phyloP scores from a whole-genome alignment of 2,329 filamentous ascomycete genomes.

The Microsporum canis region DNA sequence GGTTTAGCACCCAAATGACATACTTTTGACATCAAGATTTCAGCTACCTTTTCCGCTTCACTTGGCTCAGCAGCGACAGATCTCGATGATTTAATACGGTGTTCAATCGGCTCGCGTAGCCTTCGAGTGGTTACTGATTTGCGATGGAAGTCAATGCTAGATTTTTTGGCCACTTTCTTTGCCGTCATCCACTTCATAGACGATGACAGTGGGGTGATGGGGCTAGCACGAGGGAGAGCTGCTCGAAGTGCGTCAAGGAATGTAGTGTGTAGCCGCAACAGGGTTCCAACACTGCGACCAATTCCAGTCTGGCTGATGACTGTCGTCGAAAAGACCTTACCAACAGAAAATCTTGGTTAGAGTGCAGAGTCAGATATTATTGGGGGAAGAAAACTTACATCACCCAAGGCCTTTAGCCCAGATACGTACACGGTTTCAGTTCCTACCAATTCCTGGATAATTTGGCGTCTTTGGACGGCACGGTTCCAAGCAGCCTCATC shows the following conservation, averaged over 20 bases:
- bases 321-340: constrained; percentile 61
- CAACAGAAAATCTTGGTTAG: background rate
- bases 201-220: constrained; percentile 8
- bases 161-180: constrained; percentile 37
- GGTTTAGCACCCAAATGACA: background rate
- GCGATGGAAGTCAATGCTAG: constrained; percentile 33
- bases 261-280: constrained; percentile 72
- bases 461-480: constrained; percentile 61
- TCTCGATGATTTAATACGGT: constrained; percentile 28
- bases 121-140: constrained; percentile 15
- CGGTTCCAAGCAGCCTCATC: constrained; percentile 63
- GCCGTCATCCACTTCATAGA: constrained; percentile 15
- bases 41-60: constrained; percentile 44
- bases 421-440: constrained; percentile 85
- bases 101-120: constrained; percentile 21
- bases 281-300: constrained; percentile 65
- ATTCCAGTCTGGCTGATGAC: constrained; percentile 62
- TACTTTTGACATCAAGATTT: constrained; percentile 35
- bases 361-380: background rate
- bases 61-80: constrained; percentile 40
- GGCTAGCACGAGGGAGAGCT: constrained; percentile 43
- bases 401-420: constrained; percentile 74
- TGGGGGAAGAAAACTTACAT: constrained; percentile 43
- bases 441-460: constrained; percentile 72
- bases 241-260: constrained; percentile 64